These are phyloP conservation scores for Hyaloperonospora arabidopsidis DNA, from an alignment of 352 stramenopile genomes.

Conservation along the genomic window DNA sequence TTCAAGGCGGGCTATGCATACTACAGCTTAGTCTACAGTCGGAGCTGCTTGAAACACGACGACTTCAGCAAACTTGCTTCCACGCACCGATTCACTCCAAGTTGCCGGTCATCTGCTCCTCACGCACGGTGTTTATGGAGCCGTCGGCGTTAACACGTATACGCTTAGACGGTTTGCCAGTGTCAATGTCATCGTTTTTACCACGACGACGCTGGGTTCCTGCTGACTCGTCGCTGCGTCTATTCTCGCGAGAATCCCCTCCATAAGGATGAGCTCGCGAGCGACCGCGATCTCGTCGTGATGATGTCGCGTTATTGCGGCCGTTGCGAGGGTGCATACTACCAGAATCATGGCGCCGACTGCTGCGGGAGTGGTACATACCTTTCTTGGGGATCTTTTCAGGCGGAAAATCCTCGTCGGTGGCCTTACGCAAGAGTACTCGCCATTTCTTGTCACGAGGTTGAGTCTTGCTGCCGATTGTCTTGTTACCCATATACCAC, in stretches of 20 bases:
- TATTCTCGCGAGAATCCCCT: slow-evolving; percentile 23
- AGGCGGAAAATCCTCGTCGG: slow-evolving; percentile 65
- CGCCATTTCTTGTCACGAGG: slow-evolving; percentile 57
- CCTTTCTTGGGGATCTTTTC: slow-evolving; percentile 63
- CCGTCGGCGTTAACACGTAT: slow-evolving; percentile 56
- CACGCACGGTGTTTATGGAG: slow-evolving; percentile 54
- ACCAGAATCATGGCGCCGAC: slow-evolving; percentile 16
- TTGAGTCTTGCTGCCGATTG: slow-evolving; percentile 50
- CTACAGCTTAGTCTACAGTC: slow-evolving; percentile 17
- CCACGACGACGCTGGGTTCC: slow-evolving; percentile 16
- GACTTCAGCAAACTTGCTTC: slow-evolving; percentile 5
- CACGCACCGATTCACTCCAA: slow-evolving; percentile 3
- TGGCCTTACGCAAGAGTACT: slow-evolving; percentile 60
- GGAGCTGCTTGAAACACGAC: slow-evolving; percentile 2
- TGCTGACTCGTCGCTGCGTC: slow-evolving; percentile 24
- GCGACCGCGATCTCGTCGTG: slow-evolving; percentile 16
- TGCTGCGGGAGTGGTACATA: slow-evolving; percentile 57
- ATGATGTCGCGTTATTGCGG: slow-evolving; percentile 29
- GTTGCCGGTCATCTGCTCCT: slow-evolving; percentile 1
- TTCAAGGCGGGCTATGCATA: slow-evolving; percentile 8
- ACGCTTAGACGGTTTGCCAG: slow-evolving; percentile 42
- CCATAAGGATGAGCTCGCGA: slow-evolving; percentile 40
- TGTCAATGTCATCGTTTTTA: slow-evolving; percentile 26
- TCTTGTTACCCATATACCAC: slow-evolving; percentile 43
- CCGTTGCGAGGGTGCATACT: slow-evolving; percentile 19